phyloP scores from a whole-genome alignment of 176 grass and related monocot species.

The Saccharum officinarum region DNA sequence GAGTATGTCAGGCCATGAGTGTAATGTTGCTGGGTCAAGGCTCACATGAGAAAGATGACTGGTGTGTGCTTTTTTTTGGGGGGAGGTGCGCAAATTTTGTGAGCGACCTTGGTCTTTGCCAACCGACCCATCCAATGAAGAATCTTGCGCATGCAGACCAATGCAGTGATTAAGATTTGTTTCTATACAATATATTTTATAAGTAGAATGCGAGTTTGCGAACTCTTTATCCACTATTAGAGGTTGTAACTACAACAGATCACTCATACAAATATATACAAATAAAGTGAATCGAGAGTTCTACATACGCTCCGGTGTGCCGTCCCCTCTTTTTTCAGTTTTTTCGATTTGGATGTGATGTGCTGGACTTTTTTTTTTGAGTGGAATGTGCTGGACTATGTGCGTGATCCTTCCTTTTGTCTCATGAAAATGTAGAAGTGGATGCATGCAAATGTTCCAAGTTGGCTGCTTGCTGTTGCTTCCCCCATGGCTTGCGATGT shows the following conservation, averaged over 20 bases:
- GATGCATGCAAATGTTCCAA: no score
- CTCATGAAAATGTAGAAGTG: no score
- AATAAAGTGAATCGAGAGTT: no score
- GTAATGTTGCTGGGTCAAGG: background rate
- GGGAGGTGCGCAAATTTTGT: background rate
- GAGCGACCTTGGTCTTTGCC: background rate
- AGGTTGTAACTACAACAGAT: background rate
- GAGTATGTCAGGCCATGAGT: slow-evolving; percentile 59
- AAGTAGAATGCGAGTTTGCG: slow-evolving; percentile 4
- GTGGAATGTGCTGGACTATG: background rate
- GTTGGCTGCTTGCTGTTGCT: no score
- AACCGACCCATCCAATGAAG: background rate
- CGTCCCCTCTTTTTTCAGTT: no score
- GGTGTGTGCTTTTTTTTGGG: background rate
- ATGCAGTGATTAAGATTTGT: slow-evolving; percentile 12
- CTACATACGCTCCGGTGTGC: no score
- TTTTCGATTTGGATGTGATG: no score
- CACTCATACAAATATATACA: background rate
- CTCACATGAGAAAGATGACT: slow-evolving; percentile 3
- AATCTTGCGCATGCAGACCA: background rate
- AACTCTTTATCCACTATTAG: background rate
- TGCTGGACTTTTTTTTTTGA: background rate
- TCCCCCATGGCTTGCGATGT: no score
- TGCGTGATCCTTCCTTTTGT: background rate
- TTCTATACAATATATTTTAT: slow-evolving; percentile 9